Percentiles rank a stretch among this genome's conserved stretches.
phyloP scores from a whole-genome alignment of 495 filamentous ascomycete species.

The Trichoderma orchidacearum region DNA sequence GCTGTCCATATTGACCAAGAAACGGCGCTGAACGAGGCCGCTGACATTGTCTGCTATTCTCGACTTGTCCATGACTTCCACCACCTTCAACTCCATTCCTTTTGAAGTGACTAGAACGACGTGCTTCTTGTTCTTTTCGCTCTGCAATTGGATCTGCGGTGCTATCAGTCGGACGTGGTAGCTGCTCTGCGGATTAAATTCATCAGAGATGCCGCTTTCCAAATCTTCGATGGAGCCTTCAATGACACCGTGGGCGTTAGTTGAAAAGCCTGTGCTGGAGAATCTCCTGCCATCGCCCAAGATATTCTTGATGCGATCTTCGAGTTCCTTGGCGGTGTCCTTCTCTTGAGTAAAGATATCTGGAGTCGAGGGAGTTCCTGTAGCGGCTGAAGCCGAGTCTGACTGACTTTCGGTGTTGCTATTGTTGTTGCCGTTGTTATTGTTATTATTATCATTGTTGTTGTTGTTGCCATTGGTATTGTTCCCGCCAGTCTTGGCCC shows the following conservation, averaged over 20 bases:
- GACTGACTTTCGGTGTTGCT: background rate
- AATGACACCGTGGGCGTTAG: slow-evolving; percentile 45
- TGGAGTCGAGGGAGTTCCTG: slow-evolving; percentile 9
- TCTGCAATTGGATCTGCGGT: slow-evolving; percentile 93
- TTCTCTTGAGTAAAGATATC: slow-evolving; percentile 27
- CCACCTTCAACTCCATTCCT: slow-evolving; percentile 90
- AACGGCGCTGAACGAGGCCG: slow-evolving; percentile 85
- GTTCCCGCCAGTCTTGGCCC: slow-evolving; percentile 36
- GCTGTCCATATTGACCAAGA: slow-evolving; percentile 87
- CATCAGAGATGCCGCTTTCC: slow-evolving; percentile 64
- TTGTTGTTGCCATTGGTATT: slow-evolving; percentile 10
- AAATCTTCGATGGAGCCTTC: slow-evolving; percentile 38
- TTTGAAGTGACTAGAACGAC: slow-evolving; percentile 89
- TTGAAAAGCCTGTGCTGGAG: slow-evolving; percentile 26
- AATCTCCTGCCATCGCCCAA: slow-evolving; percentile 74
- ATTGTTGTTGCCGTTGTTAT: slow-evolving; percentile 19
- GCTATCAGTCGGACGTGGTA: slow-evolving; percentile 92
- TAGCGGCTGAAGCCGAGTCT: slow-evolving; percentile 16
- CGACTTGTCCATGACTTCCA: slow-evolving; percentile 95
- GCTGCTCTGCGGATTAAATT: slow-evolving; percentile 85
- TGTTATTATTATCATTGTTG: too few species aligned
- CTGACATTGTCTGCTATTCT: slow-evolving; percentile 84
- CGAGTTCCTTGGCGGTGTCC: slow-evolving; percentile 50
- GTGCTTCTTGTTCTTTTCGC: slow-evolving; percentile 90
- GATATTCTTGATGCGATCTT: slow-evolving; percentile 78